Conservation (phyloP, 192 early-diverging fungal genomes). For the Thamnidium elegans region DNA sequence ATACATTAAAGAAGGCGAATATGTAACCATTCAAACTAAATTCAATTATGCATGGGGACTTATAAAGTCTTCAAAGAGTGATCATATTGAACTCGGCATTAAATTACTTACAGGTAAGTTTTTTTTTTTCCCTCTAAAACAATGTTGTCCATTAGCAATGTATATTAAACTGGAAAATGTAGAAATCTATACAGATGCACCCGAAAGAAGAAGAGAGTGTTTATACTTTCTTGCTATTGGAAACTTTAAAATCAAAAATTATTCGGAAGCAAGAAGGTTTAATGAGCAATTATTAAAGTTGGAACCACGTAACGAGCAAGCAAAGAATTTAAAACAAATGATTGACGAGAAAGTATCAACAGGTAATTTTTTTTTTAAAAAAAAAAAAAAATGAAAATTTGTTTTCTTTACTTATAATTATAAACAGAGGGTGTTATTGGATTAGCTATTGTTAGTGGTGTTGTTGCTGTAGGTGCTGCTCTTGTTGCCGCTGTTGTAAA, state of each 20-base stretch:
- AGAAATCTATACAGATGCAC: conserved; percentile 86
- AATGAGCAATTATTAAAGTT: conserved; percentile 78
- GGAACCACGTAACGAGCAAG: conserved; percentile 86
- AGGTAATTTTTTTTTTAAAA: conserved; percentile 14
- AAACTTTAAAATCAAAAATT: conserved; percentile 88
- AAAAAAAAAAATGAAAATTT: no score
- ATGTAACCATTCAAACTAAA: conserved; percentile 82
- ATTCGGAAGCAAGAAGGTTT: conserved; percentile 73
- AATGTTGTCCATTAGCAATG: neutral
- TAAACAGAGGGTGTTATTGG: conserved; percentile 81
- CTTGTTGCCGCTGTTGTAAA: conserved; percentile 53
- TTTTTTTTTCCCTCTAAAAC: neutral
- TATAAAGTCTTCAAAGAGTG: conserved; percentile 62
- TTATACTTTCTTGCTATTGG: conserved; percentile 92
- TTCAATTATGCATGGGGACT: conserved; percentile 98
- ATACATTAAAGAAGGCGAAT: conserved; percentile 64
- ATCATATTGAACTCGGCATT: conserved; percentile 76
- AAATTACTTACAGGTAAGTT: conserved; percentile 65
- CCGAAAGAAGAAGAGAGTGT: conserved; percentile 87
- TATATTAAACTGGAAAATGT: conserved; percentile 24
- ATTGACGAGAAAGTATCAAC: conserved; percentile 82
- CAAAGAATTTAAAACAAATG: conserved; percentile 59
- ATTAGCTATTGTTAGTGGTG: conserved; percentile 82
- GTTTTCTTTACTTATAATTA: neutral
- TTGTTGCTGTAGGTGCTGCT: conserved; percentile 64